These are phyloP conservation scores for Tuber indicum DNA, from an alignment of 495 filamentous ascomycete species.

Conservation along the genomic window DNA sequence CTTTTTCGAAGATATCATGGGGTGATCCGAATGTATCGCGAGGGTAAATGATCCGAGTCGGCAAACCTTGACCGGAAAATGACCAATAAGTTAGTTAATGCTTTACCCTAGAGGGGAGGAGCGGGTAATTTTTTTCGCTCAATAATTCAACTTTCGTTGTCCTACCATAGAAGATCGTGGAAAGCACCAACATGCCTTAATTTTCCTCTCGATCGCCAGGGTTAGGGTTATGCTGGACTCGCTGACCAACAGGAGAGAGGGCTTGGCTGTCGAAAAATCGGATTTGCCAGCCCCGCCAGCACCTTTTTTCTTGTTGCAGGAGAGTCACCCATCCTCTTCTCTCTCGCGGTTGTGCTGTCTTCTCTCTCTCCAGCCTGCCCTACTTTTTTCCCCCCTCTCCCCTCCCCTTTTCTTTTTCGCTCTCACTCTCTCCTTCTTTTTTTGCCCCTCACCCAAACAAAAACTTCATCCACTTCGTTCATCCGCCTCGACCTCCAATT, in stretches of 20 bases:
- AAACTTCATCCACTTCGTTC: conserved; percentile 26
- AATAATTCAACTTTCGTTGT: conserved; percentile 28
- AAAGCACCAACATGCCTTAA: conserved; percentile 22
- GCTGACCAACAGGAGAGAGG: conserved; percentile 24
- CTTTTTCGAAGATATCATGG: background rate
- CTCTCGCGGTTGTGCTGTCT: conserved; percentile 2
- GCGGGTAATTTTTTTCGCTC: background rate
- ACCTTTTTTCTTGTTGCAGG: conserved; percentile 30
- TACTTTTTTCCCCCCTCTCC: conserved; percentile 36
- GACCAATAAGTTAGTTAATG: background rate
- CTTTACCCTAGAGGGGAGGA: background rate
- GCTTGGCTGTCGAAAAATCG: conserved; percentile 28
- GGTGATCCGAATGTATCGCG: background rate
- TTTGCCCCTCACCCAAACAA: conserved; percentile 39
- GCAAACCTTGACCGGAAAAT: background rate
- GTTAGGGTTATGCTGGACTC: conserved; percentile 6
- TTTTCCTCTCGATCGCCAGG: conserved; percentile 20
- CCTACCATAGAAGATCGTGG: conserved; percentile 23
- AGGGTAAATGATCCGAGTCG: background rate
- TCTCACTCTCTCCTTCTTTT: background rate
- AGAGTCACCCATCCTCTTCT: background rate
- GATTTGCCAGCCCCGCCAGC: conserved; percentile 33
- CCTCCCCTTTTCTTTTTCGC: conserved; percentile 17
- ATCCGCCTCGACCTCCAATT: conserved; percentile 18
- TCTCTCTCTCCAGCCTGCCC: conserved; percentile 11